phyloP scores from a whole-genome alignment of 805 yeast species.

The Metschnikowia lochheadii region DNA sequence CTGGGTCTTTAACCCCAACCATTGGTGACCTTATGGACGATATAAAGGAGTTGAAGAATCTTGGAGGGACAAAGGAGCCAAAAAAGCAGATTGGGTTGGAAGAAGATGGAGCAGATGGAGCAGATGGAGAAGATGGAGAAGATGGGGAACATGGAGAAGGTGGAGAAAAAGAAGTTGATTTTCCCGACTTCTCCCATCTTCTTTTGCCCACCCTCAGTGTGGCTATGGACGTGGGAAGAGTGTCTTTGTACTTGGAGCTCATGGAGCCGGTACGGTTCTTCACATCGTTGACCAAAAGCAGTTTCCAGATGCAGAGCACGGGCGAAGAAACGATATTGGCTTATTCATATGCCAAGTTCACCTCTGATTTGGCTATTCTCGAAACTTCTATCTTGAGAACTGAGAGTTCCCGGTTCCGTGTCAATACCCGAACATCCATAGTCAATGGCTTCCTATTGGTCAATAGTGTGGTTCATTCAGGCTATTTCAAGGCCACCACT shows the following conservation, averaged over 20 bases:
- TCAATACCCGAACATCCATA: conserved; percentile 14
- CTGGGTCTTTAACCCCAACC: neutral
- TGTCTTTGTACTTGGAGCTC: conserved; percentile 4
- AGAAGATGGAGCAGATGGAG: too few relatives aligned
- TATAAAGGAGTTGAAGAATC: neutral
- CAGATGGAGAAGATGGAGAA: neutral
- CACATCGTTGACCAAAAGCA: conserved; percentile 3
- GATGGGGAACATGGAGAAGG: too few relatives aligned
- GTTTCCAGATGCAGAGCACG: neutral
- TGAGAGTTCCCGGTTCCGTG: conserved; percentile 25
- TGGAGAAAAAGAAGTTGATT: neutral
- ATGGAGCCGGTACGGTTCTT: conserved; percentile 11
- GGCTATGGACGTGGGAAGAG: conserved; percentile 2
- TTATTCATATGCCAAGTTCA: conserved; percentile 11
- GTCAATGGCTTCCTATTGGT: conserved; percentile 13
- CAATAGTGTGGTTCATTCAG: conserved; percentile 19
- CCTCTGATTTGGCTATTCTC: conserved; percentile 16
- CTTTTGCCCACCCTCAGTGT: conserved; percentile 5
- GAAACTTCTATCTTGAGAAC: conserved; percentile 19
- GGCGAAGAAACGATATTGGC: conserved; percentile 1
- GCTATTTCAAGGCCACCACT: conserved; percentile 27
- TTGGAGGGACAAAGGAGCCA: too few relatives aligned
- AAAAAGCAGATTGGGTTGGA: too few relatives aligned
- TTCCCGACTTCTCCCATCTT: neutral
- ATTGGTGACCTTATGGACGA: neutral